These are phyloP conservation scores for Nematodospora anomalae DNA, from an alignment of 1,139 yeast species.

Conservation along the genomic window DNA sequence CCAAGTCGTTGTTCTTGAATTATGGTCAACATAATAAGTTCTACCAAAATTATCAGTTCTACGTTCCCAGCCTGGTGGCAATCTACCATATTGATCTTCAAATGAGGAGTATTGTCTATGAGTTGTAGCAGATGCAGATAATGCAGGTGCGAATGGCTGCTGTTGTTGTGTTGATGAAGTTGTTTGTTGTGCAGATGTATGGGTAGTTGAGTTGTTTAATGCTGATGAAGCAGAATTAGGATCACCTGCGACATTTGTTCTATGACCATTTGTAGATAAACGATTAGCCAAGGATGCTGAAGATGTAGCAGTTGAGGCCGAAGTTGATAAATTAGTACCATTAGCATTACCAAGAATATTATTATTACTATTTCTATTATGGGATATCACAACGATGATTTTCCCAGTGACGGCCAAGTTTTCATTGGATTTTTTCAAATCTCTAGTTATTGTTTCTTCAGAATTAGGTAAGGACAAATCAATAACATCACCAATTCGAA, in stretches of 20 bases:
- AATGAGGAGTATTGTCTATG: constrained; percentile 81
- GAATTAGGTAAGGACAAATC: constrained; percentile 59
- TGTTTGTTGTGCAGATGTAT: background rate
- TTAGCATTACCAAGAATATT: constrained; percentile 9
- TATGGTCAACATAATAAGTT: constrained; percentile 96
- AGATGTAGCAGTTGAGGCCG: constrained; percentile 20
- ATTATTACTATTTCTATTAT: constrained; percentile 21
- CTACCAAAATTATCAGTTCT: constrained; percentile 97
- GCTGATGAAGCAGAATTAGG: constrained; percentile 11
- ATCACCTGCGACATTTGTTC: constrained; percentile 4
- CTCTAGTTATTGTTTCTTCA: constrained; percentile 91
- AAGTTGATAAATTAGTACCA: constrained; percentile 12
- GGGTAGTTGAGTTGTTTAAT: background rate
- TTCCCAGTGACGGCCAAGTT: constrained; percentile 91
- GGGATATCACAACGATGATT: constrained; percentile 73
- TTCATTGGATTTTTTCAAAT: constrained; percentile 87
- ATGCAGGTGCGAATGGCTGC: constrained; percentile 16
- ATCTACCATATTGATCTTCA: constrained; percentile 93
- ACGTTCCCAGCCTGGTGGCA: constrained; percentile 99
- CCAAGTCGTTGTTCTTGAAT: constrained; percentile 98
- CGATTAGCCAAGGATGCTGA: constrained; percentile 12
- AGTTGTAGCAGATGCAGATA: constrained; percentile 21
- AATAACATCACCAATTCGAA: constrained; percentile 85
- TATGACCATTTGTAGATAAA: background rate
- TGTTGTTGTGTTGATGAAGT: constrained; percentile 6